Percentiles rank a stretch among this genome's conserved stretches.
Evolutionary conservation across 2,329 filamentous ascomycete species (phyloP).

Genomic region (Orbilia ellipsospora): DNA sequence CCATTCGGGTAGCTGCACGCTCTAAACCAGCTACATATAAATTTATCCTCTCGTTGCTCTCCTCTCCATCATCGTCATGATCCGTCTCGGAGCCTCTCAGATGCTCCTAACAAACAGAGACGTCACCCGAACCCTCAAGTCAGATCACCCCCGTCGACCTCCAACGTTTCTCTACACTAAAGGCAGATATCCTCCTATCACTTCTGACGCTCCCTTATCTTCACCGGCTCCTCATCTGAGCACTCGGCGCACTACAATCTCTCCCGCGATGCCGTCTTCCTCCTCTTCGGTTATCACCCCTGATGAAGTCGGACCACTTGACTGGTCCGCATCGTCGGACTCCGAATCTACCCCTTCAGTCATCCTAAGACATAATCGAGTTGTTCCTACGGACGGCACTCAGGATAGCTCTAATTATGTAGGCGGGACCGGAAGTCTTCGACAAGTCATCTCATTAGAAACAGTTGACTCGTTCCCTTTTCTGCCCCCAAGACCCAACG

Average conservation of each 20-base stretch:
- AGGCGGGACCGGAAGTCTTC: constrained; percentile 1
- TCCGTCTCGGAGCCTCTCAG: constrained; percentile 42
- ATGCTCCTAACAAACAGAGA: constrained; percentile 45
- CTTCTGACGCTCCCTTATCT: constrained; percentile 1
- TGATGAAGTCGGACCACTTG: neutral
- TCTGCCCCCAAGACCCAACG: constrained; percentile 5
- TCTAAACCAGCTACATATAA: too few species aligned
- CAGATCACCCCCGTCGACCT: constrained; percentile 28
- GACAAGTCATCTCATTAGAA: constrained; percentile 31
- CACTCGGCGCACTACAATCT: constrained; percentile 10
- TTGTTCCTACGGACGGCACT: constrained; percentile 3
- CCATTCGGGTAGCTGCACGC: too few species aligned
- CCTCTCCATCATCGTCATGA: constrained; percentile 11
- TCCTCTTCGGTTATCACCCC: constrained; percentile 6
- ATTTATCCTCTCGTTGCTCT: neutral
- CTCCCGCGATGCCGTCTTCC: neutral
- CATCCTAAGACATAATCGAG: neutral
- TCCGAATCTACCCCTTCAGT: constrained; percentile 15
- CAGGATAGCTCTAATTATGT: neutral
- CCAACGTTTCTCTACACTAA: constrained; percentile 47
- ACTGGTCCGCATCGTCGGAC: constrained; percentile 41
- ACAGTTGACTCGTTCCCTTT: constrained; percentile 41
- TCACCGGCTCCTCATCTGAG: neutral
- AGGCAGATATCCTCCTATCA: constrained; percentile 37
- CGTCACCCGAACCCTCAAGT: constrained; percentile 33